Evolutionary conservation across 768 basidiomycete genomes (phyloP).

Genomic region (Artomyces pyxidatus): DNA sequence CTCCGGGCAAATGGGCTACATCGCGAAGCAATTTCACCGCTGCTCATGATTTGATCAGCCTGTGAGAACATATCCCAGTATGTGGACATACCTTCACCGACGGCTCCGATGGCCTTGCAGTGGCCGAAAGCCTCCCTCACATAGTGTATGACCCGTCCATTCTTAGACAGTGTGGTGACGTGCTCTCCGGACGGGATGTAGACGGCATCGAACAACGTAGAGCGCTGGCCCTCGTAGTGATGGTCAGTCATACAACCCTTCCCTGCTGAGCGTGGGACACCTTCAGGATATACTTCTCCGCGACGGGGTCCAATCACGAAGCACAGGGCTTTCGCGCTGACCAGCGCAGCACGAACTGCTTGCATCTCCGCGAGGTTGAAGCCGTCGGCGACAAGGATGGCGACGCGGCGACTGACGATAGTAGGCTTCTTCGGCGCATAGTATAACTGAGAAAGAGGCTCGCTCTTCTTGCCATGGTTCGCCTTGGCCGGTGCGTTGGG

Average conservation of each 20-base stretch:
- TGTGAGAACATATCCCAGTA: background rate
- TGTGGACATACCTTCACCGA: conserved; percentile 48
- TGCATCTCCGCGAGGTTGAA: conserved; percentile 56
- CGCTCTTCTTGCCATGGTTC: conserved; percentile 52
- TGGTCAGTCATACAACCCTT: conserved; percentile 49
- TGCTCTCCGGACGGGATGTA: conserved; percentile 65
- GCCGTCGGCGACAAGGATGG: conserved; percentile 68
- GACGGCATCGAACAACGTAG: conserved; percentile 78
- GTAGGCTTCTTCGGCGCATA: conserved; percentile 48
- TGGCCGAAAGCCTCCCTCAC: conserved; percentile 82
- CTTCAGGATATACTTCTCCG: conserved; percentile 38
- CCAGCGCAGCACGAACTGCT: conserved; percentile 47
- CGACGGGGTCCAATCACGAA: conserved; percentile 61
- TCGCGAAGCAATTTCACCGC: conserved; percentile 42
- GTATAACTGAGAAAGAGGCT: conserved; percentile 51
- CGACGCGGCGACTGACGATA: conserved; percentile 62
- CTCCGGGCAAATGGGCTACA: conserved; percentile 36
- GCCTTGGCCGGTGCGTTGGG: conserved; percentile 41
- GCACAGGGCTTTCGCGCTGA: conserved; percentile 45
- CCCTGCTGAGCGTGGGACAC: conserved; percentile 18
- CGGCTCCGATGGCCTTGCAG: conserved; percentile 73
- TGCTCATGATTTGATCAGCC: conserved; percentile 16
- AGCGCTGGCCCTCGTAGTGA: conserved; percentile 69
- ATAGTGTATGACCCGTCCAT: conserved; percentile 75
- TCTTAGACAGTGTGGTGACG: conserved; percentile 50